Base-by-base conservation (phyloP, 2,329 filamentous ascomycete species). In the Hypomyces perniciosus region DNA sequence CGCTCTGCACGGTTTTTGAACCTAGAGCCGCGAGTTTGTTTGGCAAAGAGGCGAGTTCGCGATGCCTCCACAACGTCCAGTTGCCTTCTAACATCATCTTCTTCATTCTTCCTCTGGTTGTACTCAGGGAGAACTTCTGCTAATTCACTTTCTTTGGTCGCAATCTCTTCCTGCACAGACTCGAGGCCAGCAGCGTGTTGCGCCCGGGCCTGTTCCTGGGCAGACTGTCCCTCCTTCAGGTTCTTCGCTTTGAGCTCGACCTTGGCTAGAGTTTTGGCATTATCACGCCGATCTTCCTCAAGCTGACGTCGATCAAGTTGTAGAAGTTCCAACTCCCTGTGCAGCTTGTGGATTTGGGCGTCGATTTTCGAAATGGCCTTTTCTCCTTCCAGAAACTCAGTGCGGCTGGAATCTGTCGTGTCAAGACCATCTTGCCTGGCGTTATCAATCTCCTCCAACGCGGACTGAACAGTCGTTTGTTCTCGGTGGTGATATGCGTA, bases 401-500 rank as follows among this genome's bases (percentile, higher is more conserved):
- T 78, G 35, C 88, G 84, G 60, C 88, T 90, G 50, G 86, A 84
- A 60, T 96, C 91, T 13, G 88, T 89, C 54, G 86, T 87, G 56
- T 95, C 90, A 29, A 91, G 83, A 1, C 92, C 90, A 31, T 84
- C 86, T 59, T 90, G 86, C 48, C 91, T 82, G 45, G 84, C 81
- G 52, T 86, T 85, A 58, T 97, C 92, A 38, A 99, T 83, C 51
- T 85, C 84, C 49, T 93, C 88, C 13, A 99, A 78, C 3, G 86
- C 83, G 41, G 83, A 81, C 53, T 86, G 78, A 34, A 96, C 83
- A 26, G 87, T 85, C 13, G 85, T 80, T 65, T 97, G 90, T 62
- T 96, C 90, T 55, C 89, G 85, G 59, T 93, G 85, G 68, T 96
- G 90, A 61, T 96, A 91, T 1, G 91, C 93, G 65, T 97, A 97